A percentile compares a stretch with the other conserved stretches of the same genome.
Evolutionary conservation across 2,329 filamentous ascomycete genomes (phyloP).

Genomic region (Penicillium sp.): DNA sequence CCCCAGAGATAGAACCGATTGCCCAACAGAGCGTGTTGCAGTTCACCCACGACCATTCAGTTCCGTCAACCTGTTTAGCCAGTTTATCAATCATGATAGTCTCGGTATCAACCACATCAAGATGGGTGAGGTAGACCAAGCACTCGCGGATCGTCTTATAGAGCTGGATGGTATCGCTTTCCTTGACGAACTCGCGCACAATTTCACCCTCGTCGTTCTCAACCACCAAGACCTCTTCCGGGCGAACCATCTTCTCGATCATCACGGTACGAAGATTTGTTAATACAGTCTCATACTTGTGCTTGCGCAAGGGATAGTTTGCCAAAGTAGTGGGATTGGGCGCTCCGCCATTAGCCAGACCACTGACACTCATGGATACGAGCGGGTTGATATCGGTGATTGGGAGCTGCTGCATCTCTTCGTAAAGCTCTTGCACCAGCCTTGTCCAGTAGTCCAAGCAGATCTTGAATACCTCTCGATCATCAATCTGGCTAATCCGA

Average conservation of each 20-base stretch:
- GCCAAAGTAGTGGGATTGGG: slow-evolving; percentile 80
- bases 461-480: slow-evolving; percentile 99
- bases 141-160: slow-evolving; percentile 99
- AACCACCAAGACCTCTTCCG: slow-evolving; percentile 97
- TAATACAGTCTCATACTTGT: slow-evolving; percentile 93
- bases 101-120: slow-evolving; percentile 96
- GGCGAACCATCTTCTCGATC: slow-evolving; percentile 99
- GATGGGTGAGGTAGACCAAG: slow-evolving; percentile 91
- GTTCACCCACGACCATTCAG: slow-evolving; percentile 99
- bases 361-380: slow-evolving; percentile 70
- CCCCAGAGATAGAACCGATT: slow-evolving; percentile 95
- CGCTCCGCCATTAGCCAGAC: slow-evolving; percentile 74
- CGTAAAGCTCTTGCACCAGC: slow-evolving; percentile 94
- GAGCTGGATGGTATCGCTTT: slow-evolving; percentile 96
- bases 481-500: slow-evolving; percentile 96
- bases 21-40: slow-evolving; percentile 99
- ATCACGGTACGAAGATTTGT: slow-evolving; percentile 94
- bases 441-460: slow-evolving; percentile 99
- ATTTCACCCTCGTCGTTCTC: slow-evolving; percentile 99
- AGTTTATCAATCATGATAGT: slow-evolving; percentile 99
- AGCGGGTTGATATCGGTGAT: slow-evolving; percentile 91
- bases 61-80: slow-evolving; percentile 87
- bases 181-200: slow-evolving; percentile 97
- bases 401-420: slow-evolving; percentile 96
- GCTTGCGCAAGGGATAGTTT: slow-evolving; percentile 91